Conservation (phyloP, 345 rosid species). For the Jatropha curcas region DNA sequence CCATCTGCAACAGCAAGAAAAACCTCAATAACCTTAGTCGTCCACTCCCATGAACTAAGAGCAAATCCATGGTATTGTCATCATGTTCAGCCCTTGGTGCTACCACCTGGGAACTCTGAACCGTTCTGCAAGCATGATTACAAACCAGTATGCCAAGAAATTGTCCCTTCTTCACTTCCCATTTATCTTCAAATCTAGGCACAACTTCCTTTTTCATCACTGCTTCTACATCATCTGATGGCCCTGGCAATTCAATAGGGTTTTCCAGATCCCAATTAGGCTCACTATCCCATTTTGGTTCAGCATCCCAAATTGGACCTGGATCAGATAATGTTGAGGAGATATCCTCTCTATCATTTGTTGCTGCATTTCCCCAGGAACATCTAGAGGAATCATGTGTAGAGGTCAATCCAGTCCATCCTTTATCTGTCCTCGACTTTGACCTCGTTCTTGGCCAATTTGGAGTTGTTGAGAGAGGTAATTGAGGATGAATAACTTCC, state of each 20-base stretch:
- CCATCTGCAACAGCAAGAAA: slow-evolving; percentile 79
- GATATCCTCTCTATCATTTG: slow-evolving; percentile 87
- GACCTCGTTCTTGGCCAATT: slow-evolving; percentile 98
- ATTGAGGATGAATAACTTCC: slow-evolving; percentile 87
- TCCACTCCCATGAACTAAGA: slow-evolving; percentile 93
- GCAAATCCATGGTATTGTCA: slow-evolving; percentile 81
- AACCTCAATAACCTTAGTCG: slow-evolving; percentile 78
- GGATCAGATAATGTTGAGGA: slow-evolving; percentile 97
- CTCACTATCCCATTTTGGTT: slow-evolving; percentile 89
- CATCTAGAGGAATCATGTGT: slow-evolving; percentile 71
- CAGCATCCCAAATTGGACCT: slow-evolving; percentile 99
- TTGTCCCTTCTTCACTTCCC: slow-evolving; percentile 75
- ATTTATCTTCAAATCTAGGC: slow-evolving; percentile 69
- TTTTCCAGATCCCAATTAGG: slow-evolving; percentile 80
- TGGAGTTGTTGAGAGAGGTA: slow-evolving; percentile 78
- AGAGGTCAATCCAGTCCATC: slow-evolving; percentile 75
- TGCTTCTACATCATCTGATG: slow-evolving; percentile 66
- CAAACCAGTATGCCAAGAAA: slow-evolving; percentile 91
- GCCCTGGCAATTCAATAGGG: slow-evolving; percentile 87
- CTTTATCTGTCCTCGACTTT: slow-evolving; percentile 87
- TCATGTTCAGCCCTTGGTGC: slow-evolving; percentile 94
- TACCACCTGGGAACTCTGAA: slow-evolving; percentile 93
- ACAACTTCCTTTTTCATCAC: slow-evolving; percentile 52
- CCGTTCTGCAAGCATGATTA: slow-evolving; percentile 95
- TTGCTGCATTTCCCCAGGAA: slow-evolving; percentile 75